phyloP scores from a whole-genome alignment of 139 green algal species.

The Coccomyxa sp. region DNA sequence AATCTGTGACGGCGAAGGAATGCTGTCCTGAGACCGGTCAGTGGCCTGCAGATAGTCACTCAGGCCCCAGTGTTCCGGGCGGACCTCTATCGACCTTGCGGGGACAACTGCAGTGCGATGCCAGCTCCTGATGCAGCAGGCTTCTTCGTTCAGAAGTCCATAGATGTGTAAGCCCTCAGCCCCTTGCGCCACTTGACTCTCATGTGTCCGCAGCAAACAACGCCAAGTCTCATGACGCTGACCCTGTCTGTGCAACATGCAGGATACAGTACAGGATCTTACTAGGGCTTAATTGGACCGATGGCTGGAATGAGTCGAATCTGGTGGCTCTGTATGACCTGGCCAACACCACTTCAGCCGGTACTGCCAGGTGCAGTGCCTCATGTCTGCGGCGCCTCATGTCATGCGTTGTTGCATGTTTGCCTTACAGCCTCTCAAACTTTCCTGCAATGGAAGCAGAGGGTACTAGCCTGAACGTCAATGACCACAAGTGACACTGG shows the following conservation, averaged over 20 bases:
- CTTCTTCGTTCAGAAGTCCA: not conserved
- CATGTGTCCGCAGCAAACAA: not conserved
- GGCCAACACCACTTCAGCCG: not conserved
- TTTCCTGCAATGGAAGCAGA: too few relatives aligned
- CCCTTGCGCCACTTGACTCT: not conserved
- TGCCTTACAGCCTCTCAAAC: too few relatives aligned
- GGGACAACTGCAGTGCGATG: not conserved
- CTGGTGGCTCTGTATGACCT: not conserved
- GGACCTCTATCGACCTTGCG: not conserved
- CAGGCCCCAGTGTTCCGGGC: not conserved
- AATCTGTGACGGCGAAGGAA: not conserved
- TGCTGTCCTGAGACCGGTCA: not conserved
- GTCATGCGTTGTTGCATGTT: too few relatives aligned
- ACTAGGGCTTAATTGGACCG: not conserved
- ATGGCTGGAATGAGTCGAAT: not conserved
- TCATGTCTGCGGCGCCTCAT: too few relatives aligned
- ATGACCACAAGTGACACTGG: too few relatives aligned
- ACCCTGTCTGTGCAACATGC: not conserved
- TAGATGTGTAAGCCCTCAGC: not conserved
- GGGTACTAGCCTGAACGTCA: too few relatives aligned
- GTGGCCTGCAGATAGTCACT: not conserved
- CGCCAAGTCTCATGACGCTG: not conserved
- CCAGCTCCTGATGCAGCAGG: not conserved
- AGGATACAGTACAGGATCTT: not conserved
- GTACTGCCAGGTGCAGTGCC: too few relatives aligned